Base-by-base conservation (phyloP, 2,329 filamentous ascomycete species). In the Stagonosporopsis vannaccii region DNA sequence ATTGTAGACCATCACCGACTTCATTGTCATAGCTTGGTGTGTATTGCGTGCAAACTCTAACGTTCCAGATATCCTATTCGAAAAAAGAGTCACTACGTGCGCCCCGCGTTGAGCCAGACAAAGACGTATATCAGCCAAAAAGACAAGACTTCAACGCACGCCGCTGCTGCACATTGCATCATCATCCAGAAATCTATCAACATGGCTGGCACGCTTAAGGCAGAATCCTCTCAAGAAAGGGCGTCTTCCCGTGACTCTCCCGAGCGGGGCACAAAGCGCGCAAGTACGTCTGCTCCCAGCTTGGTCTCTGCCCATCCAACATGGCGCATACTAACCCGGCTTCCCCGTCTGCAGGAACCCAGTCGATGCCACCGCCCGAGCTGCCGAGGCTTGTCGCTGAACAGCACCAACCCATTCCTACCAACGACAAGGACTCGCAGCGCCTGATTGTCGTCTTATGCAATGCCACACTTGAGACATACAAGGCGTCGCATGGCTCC, bases 381-480 rank as follows among this genome's bases (percentile, higher is more conserved):
- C 86, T 99, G 19, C 95, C 95, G 7, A 90, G 94, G 74, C 87
- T 99, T 47, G 92, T 97, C 42, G 94, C 95, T 37, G 94, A 98
- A 78, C 94, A 98, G 76, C 90, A 95, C 73, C 84, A 87, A 12
- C 89, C 94, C 23, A 97, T 99, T 63, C 81, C 92, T 11, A 81
- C 88, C 15, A 89, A 85, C 68, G 95, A 99, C 79, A 97, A 97
- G 79, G 90, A 96, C 77, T 90, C 91, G 13, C 89, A 94, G 78
- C 86, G 95, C 55, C 82, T 99, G 65, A 97, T 99, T 65, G 95
- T 99, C 51, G 93, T 99, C 36, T 85, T 99, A 45, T 97, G 93
- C 65, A 96, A 98, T 83, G 95, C 95, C 61, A 97, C 93, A 71
- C 87, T 99, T 66, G 95, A 99, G 79, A 99, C 95, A 0, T 98